Evolutionary conservation across 768 basidiomycete species (phyloP).

Genomic region (Termitomyces sp.): DNA sequence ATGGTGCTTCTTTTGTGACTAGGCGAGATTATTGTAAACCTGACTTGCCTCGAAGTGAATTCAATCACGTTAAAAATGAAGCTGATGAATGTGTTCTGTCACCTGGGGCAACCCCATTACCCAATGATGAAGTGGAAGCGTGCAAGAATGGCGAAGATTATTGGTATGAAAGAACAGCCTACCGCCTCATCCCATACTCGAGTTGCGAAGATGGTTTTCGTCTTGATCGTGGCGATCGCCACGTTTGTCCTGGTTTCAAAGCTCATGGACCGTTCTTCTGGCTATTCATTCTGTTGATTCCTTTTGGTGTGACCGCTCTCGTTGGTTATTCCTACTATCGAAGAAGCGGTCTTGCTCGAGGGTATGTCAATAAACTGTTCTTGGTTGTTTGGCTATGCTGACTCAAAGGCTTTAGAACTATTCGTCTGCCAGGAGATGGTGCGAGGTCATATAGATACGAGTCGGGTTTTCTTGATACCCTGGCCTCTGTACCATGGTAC

Average conservation of each 20-base stretch:
- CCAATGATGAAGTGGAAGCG: conserved; percentile 54
- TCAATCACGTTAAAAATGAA: conserved; percentile 75
- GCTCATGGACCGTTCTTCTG: conserved; percentile 82
- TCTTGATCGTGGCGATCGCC: conserved; percentile 70
- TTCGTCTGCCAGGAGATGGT: conserved; percentile 68
- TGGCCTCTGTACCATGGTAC: conserved; percentile 91
- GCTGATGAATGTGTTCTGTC: conserved; percentile 77
- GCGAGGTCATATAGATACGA: conserved; percentile 23
- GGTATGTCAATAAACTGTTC: conserved; percentile 37
- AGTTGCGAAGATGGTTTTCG: conserved; percentile 77
- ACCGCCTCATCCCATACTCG: conserved; percentile 89
- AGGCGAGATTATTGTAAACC: too few species aligned
- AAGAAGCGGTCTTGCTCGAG: conserved; percentile 66
- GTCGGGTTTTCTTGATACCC: conserved; percentile 56
- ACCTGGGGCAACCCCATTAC: conserved; percentile 60
- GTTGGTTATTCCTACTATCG: conserved; percentile 82
- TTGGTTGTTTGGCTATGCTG: conserved; percentile 4
- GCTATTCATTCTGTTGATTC: conserved; percentile 71
- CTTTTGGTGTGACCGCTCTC: conserved; percentile 72
- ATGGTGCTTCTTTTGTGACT: conserved; percentile 18
- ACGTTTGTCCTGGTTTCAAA: conserved; percentile 79
- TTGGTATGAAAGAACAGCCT: conserved; percentile 94
- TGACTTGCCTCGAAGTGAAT: conserved; percentile 59
- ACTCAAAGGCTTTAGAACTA: conserved; percentile 45
- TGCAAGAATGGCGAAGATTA: conserved; percentile 63